Conservation (phyloP, 805 yeast genomes). For the Metschnikowia picachoensis region DNA sequence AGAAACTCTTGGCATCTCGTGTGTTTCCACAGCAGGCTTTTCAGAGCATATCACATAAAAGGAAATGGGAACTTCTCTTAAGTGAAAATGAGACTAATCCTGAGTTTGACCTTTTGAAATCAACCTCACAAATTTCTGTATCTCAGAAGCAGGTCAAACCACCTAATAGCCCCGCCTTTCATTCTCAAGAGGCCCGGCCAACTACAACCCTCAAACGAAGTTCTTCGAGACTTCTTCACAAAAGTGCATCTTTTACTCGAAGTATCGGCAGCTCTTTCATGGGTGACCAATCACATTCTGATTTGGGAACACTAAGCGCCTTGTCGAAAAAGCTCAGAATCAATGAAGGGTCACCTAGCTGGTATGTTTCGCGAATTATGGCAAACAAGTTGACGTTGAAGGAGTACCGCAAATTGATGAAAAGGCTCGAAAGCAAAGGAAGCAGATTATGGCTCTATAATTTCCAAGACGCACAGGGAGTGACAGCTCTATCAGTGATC, state of each 20-base stretch:
- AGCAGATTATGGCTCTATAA: conserved; percentile 27
- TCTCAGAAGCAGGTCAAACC: not conserved
- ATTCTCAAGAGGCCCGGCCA: not conserved
- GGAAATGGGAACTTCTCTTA: conserved; percentile 44
- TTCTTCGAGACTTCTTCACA: not conserved
- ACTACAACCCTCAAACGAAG: not conserved
- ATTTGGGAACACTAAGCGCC: conserved; percentile 6
- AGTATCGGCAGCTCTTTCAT: not conserved
- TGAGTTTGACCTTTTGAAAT: conserved; percentile 31
- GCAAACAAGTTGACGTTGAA: conserved; percentile 28
- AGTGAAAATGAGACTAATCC: conserved; percentile 38
- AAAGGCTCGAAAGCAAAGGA: conserved; percentile 26
- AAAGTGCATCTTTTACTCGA: not conserved
- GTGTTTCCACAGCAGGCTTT: conserved; percentile 35
- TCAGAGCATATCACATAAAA: conserved; percentile 28
- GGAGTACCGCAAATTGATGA: conserved; percentile 34
- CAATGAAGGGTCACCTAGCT: conserved; percentile 39
- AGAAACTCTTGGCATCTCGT: conserved; percentile 33
- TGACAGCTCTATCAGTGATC: conserved; percentile 38
- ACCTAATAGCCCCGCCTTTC: not conserved
- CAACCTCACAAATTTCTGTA: conserved; percentile 15
- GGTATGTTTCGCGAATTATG: conserved; percentile 39
- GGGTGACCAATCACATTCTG: conserved; percentile 4
- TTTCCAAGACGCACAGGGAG: conserved; percentile 42
- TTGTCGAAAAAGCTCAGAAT: conserved; percentile 22